phyloP scores from a whole-genome alignment of 2,329 filamentous ascomycete genomes.

The Fusarium staphyleae region DNA sequence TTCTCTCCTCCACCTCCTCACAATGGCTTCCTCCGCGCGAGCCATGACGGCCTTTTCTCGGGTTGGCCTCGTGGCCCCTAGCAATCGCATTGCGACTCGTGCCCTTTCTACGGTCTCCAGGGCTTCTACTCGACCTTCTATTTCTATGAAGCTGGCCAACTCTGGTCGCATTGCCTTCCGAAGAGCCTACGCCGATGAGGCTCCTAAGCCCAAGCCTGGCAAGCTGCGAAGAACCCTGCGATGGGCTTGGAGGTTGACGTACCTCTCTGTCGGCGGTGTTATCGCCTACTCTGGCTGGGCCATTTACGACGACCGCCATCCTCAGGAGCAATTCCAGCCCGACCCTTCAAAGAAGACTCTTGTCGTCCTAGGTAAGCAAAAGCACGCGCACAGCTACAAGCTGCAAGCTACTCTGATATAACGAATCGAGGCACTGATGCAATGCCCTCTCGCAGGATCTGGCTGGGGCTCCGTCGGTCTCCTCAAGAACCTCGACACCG shows the following conservation, averaged over 20 bases:
- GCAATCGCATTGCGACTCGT: constrained; percentile 43
- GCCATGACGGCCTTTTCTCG: constrained; percentile 49
- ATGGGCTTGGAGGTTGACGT: constrained; percentile 85
- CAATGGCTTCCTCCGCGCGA: constrained; percentile 57
- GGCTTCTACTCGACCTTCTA: constrained; percentile 42
- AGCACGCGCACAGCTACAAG: constrained; percentile 4
- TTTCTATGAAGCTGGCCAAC: constrained; percentile 46
- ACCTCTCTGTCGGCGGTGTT: constrained; percentile 74
- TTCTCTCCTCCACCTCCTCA: constrained; percentile 32
- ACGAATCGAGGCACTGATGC: constrained; percentile 34
- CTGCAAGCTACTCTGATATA: constrained; percentile 14
- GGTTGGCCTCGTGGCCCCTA: constrained; percentile 42
- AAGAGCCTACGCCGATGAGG: constrained; percentile 60
- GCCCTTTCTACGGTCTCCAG: constrained; percentile 46
- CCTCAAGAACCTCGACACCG: constrained; percentile 97
- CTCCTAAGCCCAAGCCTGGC: constrained; percentile 56
- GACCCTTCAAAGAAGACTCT: constrained; percentile 96
- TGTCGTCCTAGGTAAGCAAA: constrained; percentile 81
- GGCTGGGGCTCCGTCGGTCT: constrained; percentile 96
- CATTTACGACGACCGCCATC: constrained; percentile 84
- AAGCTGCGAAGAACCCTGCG: constrained; percentile 74
- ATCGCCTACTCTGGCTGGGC: constrained; percentile 77
- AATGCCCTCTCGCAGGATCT: constrained; percentile 67
- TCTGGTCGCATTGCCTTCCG: constrained; percentile 52
- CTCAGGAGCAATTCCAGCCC: constrained; percentile 76